Evolutionary conservation across 2,329 filamentous ascomycete genomes (phyloP), one percentile per base, ranked within the genome.

Genomic region (Colletotrichum filicis): DNA sequence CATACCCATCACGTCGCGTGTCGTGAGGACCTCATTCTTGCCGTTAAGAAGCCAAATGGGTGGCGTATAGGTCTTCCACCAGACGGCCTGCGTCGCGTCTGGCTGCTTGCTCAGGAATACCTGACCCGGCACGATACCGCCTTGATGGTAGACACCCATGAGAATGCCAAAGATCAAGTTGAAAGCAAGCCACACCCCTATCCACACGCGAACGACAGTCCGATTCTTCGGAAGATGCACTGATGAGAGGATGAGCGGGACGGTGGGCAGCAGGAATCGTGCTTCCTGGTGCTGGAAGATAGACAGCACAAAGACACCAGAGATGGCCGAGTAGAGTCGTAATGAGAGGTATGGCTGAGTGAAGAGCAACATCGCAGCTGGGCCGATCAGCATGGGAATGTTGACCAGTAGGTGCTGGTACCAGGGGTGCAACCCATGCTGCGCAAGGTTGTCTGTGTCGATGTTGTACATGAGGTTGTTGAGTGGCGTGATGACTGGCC

Each of bases 41-140:
- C 92, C 92, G 75, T 95, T 92, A 7, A 95, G 85, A 24, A 96
- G 87, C 93, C 94, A 96, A 46, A 93, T 92, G 0, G 94, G 94
- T 22, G 94, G 94, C 79, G 92, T 93, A 79, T 95, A 95, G 1
- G 94, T 95, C 81, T 95, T 95, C 94, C 94, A 96, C 94, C 94
- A 96, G 63, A 94, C 87, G 4, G 92, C 92, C 42, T 92, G 87
- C 1, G 91, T 91, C 9, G 93, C 90, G 75, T 93, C 92, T 5
- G 90, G 87, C 75, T 93, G 91, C 67, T 89, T 89, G 78, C 91
- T 93, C 78, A 96, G 87, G 79, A 94, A 94, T 0, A 93, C 90
- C 78, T 96, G 94, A 7, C 90, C 91, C 0, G 93, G 92, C 1
- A 96, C 88, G 30, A 95, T 90, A 56, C 94, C 94, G 32, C 92